Conservation (phyloP, 805 yeast species). For the Ogataea populi-albae region DNA sequence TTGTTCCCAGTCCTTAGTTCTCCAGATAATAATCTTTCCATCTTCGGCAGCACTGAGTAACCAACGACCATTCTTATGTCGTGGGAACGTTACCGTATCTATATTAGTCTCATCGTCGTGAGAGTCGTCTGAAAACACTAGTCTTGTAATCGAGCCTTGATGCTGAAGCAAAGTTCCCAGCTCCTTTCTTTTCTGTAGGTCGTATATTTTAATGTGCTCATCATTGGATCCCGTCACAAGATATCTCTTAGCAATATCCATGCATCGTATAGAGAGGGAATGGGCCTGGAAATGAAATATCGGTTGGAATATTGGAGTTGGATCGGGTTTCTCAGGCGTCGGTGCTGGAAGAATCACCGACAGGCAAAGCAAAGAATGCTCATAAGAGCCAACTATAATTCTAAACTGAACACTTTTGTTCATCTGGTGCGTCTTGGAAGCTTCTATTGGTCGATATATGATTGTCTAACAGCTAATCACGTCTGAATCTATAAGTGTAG, state of each 20-base stretch:
- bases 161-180: conserved; percentile 88
- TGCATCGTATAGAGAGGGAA: conserved; percentile 77
- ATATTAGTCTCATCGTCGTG: conserved; percentile 21
- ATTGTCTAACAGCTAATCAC: conserved; percentile 4
- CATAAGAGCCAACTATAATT: conserved; percentile 91
- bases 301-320: conserved; percentile 72
- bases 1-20: conserved; percentile 95
- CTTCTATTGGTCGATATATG: too few relatives aligned
- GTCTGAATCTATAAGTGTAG: neutral
- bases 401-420: conserved; percentile 50
- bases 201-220: conserved; percentile 92
- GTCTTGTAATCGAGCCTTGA: conserved; percentile 76
- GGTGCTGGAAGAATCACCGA: conserved; percentile 59
- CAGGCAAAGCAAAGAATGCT: conserved; percentile 84
- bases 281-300: conserved; percentile 96
- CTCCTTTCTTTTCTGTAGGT: conserved; percentile 89
- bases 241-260: conserved; percentile 80
- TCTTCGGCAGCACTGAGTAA: conserved; percentile 87
- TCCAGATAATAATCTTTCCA: conserved; percentile 86
- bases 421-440: neutral
- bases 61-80: conserved; percentile 73
- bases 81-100: conserved; percentile 8
- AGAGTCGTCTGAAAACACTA: conserved; percentile 62
- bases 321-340: conserved; percentile 31
- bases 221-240: conserved; percentile 94